phyloP scores from a whole-genome alignment of 176 grass and related monocot genomes.

The Raddia guianensis region DNA sequence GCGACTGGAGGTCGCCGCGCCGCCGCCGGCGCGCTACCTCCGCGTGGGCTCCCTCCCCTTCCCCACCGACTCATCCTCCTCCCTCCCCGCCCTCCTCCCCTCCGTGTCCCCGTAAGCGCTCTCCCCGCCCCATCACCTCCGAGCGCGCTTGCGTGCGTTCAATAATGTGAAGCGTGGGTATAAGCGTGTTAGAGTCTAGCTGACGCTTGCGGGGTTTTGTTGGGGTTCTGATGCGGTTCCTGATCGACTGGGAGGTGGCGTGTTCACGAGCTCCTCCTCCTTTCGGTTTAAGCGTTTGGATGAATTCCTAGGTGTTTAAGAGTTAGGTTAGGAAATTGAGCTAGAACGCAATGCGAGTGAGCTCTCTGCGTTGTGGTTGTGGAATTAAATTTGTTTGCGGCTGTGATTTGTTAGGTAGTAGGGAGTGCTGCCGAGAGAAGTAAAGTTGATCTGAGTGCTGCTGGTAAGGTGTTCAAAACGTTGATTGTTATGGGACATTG shows the following conservation, averaged over 20 bases:
- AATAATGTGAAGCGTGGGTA: neutral
- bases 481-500: constrained; percentile 5
- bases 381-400: constrained; percentile 7
- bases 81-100: constrained; percentile 68
- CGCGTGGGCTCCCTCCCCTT: constrained; percentile 89
- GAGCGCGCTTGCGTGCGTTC: neutral
- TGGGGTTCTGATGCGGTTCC: constrained; percentile 17
- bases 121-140: neutral
- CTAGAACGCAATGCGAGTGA: neutral
- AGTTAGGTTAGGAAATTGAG: constrained; percentile 6
- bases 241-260: constrained; percentile 7
- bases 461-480: neutral
- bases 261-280: neutral
- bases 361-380: neutral
- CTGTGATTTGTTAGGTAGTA: constrained; percentile 2
- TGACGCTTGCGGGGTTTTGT: neutral
- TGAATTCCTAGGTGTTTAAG: neutral
- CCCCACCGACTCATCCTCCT: constrained; percentile 77
- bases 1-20: constrained; percentile 76
- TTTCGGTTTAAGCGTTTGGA: constrained; percentile 25
- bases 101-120: constrained; percentile 63
- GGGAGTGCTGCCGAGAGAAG: constrained; percentile 10
- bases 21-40: constrained; percentile 78
- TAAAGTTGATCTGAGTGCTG: neutral
- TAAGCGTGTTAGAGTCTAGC: constrained; percentile 12